Conservation (phyloP, 2,329 filamentous ascomycete genomes). For the Zymoseptoria crescenta region DNA sequence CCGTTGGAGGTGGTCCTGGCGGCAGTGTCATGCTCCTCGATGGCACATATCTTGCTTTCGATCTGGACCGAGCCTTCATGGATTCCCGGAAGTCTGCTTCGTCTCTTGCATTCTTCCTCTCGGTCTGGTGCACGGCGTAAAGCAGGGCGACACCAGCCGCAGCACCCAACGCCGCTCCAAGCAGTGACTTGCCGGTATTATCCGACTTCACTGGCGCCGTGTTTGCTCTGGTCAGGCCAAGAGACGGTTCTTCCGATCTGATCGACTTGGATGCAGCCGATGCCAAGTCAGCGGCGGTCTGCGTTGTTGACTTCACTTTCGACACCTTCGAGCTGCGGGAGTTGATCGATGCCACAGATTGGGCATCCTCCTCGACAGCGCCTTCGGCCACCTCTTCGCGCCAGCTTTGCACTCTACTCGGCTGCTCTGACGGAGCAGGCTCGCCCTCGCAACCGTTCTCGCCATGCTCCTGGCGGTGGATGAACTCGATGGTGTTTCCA, state of each 20-base stretch:
- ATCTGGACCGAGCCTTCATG: slow-evolving; percentile 12
- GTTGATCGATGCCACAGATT: slow-evolving; percentile 14
- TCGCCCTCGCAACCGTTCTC: slow-evolving; percentile 32
- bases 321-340: slow-evolving; percentile 15
- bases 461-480: slow-evolving; percentile 44
- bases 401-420: slow-evolving; percentile 40
- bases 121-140: slow-evolving; percentile 63
- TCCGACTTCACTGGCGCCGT: slow-evolving; percentile 14
- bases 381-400: slow-evolving; percentile 32
- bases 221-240: slow-evolving; percentile 10
- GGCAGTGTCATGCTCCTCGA: slow-evolving; percentile 6
- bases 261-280: slow-evolving; percentile 17
- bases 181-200: slow-evolving; percentile 26
- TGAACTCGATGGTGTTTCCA: slow-evolving; percentile 75
- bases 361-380: slow-evolving; percentile 16
- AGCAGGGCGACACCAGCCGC: slow-evolving; percentile 69
- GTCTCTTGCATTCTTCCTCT: slow-evolving; percentile 41
- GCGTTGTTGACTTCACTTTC: slow-evolving; percentile 16
- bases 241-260: slow-evolving; percentile 14
- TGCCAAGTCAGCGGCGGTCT: slow-evolving; percentile 22
- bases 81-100: slow-evolving; percentile 30
- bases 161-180: slow-evolving; percentile 70
- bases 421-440: slow-evolving; percentile 27
- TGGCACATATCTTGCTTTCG: slow-evolving; percentile 12
- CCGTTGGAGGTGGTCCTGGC: slow-evolving; percentile 9